Base-by-base conservation (phyloP, 306 rosid species). In the Hippophae rhamnoides region DNA sequence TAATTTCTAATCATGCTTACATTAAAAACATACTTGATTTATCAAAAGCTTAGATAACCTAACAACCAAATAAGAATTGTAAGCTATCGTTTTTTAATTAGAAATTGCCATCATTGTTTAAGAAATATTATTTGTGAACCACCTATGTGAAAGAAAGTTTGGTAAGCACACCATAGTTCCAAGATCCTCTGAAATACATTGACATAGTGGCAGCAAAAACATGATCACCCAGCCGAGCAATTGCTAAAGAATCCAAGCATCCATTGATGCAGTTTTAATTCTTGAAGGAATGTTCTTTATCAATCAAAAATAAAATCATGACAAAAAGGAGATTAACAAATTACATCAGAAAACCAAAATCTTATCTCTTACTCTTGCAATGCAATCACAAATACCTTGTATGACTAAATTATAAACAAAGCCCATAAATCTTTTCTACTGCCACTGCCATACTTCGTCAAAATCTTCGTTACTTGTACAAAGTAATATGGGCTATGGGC, bases 191-290 rank as follows among this genome's bases (percentile, higher is more conserved):
- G 81, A 77, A 84, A 93, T 66, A 80, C 69, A 67, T 54, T 43
- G 54, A n/a, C n/a, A n/a, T n/a, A n/a, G n/a, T n/a, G n/a, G 95
- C 77, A 26, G 99, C 99, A 43, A 84, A 85, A 66, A 77, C 52
- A 57, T 82, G 82, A 69, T 93, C 97, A 67, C 95, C 89, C 63
- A 80, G 82, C 97, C 68, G 83, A 64, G 99, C 97, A 75, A 82
- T 79, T 75, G 77, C 75, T 57, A 69, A 65, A 75, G 81, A 81
- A 76, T 83, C 89, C 85, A 81, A 76, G 74, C 72, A 76, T 44
- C 76, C 87, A 86, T 78, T 62, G 74, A 80, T 74, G 86, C 74
- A 44, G 53, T 77, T 70, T 64, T 63, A 74, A 45, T 77, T 63
- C 63, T 43, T 57, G 62, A 73, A 75, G 74, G 83, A 80, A 85